Evolutionary conservation across 257 asterid species (phyloP).

Genomic region (Solanum ahanhuiri): DNA sequence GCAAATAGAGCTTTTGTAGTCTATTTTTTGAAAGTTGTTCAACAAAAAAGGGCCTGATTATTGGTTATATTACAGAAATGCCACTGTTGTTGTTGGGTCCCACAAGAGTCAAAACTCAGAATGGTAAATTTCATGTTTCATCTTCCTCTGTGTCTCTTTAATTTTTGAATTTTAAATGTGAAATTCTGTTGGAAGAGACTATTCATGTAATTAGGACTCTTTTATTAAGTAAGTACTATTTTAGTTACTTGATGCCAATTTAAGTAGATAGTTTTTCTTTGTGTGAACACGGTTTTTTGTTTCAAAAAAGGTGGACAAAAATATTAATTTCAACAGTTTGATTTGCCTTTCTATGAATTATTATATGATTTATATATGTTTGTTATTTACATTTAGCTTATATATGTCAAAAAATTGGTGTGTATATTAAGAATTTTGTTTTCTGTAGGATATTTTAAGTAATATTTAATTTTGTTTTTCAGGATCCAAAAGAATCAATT

Average conservation of each 20-base stretch:
- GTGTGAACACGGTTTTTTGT: background rate
- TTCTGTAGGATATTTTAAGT: background rate
- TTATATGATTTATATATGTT: background rate
- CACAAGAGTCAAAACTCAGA: background rate
- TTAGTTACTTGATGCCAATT: background rate
- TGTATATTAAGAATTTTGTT: background rate
- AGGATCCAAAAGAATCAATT: background rate
- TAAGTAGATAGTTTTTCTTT: background rate
- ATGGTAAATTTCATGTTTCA: background rate
- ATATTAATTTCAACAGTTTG: background rate
- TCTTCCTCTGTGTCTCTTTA: background rate
- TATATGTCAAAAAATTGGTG: background rate
- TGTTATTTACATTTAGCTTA: background rate
- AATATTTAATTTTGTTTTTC: background rate
- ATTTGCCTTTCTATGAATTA: background rate
- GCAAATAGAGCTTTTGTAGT: background rate
- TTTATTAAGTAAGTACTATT: background rate
- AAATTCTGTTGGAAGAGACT: background rate
- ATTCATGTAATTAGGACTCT: background rate
- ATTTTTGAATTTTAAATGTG: background rate
- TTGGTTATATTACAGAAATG: background rate
- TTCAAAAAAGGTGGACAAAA: background rate
- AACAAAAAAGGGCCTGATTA: background rate
- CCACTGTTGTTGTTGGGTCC: background rate
- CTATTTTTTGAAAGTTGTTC: background rate